Evolutionary conservation across 169 alveolate species (phyloP), one percentile per base, ranked within the genome.

Genomic region (Sarcocystis neurona): DNA sequence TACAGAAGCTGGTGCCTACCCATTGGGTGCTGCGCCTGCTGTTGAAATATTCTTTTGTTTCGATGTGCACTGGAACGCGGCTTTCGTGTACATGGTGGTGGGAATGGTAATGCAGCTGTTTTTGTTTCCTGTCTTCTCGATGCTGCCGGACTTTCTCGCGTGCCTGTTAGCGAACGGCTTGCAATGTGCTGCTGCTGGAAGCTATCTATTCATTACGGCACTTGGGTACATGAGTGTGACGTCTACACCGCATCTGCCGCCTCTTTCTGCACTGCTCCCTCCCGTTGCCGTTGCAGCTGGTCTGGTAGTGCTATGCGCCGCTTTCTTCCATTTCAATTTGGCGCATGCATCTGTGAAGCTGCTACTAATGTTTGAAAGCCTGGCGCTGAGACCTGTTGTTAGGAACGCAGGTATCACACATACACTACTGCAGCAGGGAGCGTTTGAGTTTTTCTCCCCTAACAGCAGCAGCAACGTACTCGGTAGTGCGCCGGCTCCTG

Each of bases 11-110:
- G n/a, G n/a, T n/a, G n/a, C n/a, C n/a, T n/a, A n/a, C n/a, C n/a
- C n/a, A n/a, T n/a, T n/a, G n/a, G n/a, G n/a, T n/a, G n/a, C n/a
- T n/a, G n/a, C n/a, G n/a, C n/a, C n/a, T n/a, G n/a, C n/a, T n/a
- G n/a, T n/a, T n/a, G 93, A 89, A 53, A 84, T 90, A 46, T 87
- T 89, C 63, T 89, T 77, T 68, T 82, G 87, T 47, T 89, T 89
- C 34, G 93, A 89, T 44, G 56, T 89, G n/a, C 93, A 89, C 77
- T 80, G 90, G 63, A 89, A 89, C 41, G 79, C 91, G 27, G 47
- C 88, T 30, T 58, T 80, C 34, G 75, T 78, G 48, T 60, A 50
- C 15, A 63, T 80, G 44, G 66, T 89, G 37, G 23, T 84, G 2
- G 34, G 53, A 30, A 58, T 75, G 46, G 84, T 89, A 20, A 68